Evolutionary conservation across 2,329 filamentous ascomycete species (phyloP).

Genomic region (Pyricularia pennisetigena): DNA sequence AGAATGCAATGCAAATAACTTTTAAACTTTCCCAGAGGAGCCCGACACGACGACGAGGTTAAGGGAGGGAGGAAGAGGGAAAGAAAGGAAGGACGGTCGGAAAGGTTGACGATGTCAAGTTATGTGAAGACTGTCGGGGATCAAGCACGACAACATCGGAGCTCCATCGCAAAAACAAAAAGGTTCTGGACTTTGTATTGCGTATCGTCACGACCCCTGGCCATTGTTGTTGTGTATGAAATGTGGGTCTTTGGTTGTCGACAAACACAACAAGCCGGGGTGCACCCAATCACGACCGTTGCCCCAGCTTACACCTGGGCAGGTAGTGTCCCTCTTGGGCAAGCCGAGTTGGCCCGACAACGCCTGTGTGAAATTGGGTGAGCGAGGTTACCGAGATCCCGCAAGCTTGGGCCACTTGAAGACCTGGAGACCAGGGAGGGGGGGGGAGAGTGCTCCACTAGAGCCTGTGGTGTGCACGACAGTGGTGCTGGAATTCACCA

Average conservation of each 20-base stretch:
- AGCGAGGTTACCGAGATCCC: background rate
- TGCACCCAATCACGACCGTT: background rate
- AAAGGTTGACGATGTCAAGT: background rate
- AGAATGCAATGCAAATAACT: background rate
- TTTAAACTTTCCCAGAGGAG: background rate
- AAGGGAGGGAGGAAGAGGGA: background rate
- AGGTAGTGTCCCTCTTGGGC: background rate
- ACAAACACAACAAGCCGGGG: background rate
- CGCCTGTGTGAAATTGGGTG: background rate
- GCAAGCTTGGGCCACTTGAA: background rate
- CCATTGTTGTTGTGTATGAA: background rate
- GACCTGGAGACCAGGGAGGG: background rate
- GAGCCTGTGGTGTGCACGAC: background rate
- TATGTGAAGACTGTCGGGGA: conserved; percentile 2
- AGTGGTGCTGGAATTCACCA: background rate
- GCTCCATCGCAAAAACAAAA: background rate
- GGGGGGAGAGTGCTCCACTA: background rate
- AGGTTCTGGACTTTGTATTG: background rate
- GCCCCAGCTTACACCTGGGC: background rate
- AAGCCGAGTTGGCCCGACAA: background rate
- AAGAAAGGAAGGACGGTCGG: background rate
- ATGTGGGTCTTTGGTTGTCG: background rate
- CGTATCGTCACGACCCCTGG: conserved; percentile 1
- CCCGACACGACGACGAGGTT: background rate
- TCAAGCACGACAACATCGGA: background rate